Evolutionary conservation across 192 early-diverging fungal genomes (phyloP), one percentile per base, ranked within the genome.

Genomic region (Coemansia sp.): DNA sequence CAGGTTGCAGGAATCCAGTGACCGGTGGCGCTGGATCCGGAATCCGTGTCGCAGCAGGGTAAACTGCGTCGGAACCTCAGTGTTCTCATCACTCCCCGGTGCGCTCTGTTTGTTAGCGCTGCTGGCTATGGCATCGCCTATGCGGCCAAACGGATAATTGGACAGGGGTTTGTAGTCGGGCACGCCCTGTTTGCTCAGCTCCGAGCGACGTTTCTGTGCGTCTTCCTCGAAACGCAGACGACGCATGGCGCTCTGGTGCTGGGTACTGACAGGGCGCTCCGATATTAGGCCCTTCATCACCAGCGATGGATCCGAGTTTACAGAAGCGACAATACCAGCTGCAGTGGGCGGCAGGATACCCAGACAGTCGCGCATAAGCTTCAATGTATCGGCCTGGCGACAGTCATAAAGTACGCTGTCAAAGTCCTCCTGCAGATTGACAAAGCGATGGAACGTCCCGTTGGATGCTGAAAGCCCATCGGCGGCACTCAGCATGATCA

Each of bases 391-490:
- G 4, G 77, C 25, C 24, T 80, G 75, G 4, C 20, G 54, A 50
- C 78, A 81, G 0, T 32, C 55, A 2, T 56, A 38, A 0, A 72
- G 35, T 14, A 93, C 78, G 3, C 70, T 53, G 7, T 55, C 62
- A 50, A 82, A 88, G 60, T 94, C 92, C 45, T 90, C 86, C 55
- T 85, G 78, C 9, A 94, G 76, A 48, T 94, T 95, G 26, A 94
- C 75, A 32, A 95, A 82, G 46, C 87, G 78, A 26, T 85, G 85
- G 20, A 84, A 79, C 17, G 66, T 13, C 13, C 52, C 60, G n/a
- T 50, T 81, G 70, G 11, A 60, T 3, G 78, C 76, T 18, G 74
- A 72, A 0, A 75, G 40, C 0, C 72, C 72, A 25, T 55, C 80
- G 73, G 10, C 51, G 55, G 10, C 43, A 48, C 51, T 78, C 77